These are phyloP conservation scores for Trypanosoma grayi DNA, from an alignment of 208 protist species.

Conservation along the genomic window DNA sequence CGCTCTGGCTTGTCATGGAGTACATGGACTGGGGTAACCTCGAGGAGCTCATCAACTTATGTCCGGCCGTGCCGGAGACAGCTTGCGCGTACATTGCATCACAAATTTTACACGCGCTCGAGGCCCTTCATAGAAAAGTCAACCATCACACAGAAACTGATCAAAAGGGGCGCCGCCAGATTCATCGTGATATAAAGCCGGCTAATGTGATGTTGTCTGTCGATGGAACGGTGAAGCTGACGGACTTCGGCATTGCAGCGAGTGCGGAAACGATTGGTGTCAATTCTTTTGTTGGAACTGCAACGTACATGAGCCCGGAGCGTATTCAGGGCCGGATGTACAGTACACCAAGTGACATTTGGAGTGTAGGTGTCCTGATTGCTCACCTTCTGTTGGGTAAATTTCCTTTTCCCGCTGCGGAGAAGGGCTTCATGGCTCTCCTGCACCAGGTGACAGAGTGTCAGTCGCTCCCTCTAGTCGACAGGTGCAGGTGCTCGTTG, in stretches of 20 bases:
- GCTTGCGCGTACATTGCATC: constrained; percentile 70
- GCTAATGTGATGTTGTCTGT: constrained; percentile 85
- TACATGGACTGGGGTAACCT: constrained; percentile 90
- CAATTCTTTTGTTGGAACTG: constrained; percentile 86
- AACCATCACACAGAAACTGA: constrained; percentile 81
- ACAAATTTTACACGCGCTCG: constrained; percentile 81
- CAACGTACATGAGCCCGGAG: constrained; percentile 88
- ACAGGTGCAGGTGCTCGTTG: constrained; percentile 45
- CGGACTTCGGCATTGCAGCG: constrained; percentile 85
- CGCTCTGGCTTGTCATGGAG: constrained; percentile 81
- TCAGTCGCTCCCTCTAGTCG: constrained; percentile 47
- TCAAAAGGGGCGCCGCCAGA: constrained; percentile 70
- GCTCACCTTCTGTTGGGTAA: constrained; percentile 66
- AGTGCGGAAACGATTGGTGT: constrained; percentile 82
- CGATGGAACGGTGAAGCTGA: constrained; percentile 70
- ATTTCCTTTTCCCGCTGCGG: constrained; percentile 61
- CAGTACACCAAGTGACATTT: constrained; percentile 84
- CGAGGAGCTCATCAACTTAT: constrained; percentile 68
- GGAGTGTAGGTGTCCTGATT: constrained; percentile 82
- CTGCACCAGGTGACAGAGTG: constrained; percentile 66
- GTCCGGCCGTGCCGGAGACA: constrained; percentile 37
- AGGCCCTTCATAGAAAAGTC: constrained; percentile 79
- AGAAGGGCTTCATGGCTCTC: constrained; percentile 80
- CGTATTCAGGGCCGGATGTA: constrained; percentile 74
- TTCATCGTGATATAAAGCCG: constrained; percentile 88